A percentile compares a stretch with the other conserved stretches of the same genome.
Evolutionary conservation across 108 stramenopile genomes (phyloP).

Genomic region (Nitzschia putrida): DNA sequence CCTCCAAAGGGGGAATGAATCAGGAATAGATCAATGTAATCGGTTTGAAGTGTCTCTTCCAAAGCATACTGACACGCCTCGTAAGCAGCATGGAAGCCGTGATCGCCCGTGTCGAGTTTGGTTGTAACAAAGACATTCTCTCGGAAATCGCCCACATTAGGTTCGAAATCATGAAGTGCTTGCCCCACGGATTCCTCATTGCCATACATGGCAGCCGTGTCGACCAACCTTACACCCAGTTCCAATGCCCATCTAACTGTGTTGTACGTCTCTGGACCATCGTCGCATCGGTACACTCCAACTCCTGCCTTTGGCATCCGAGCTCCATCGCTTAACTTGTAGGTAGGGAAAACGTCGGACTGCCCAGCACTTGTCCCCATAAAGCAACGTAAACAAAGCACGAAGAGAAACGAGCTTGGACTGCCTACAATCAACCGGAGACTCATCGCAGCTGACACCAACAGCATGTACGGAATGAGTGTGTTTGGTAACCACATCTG

Average conservation of each 20-base stretch:
- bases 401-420: no score
- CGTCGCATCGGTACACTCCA: constrained; percentile 22
- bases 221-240: constrained; percentile 24
- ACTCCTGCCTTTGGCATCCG: constrained; percentile 23
- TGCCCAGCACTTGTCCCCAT: neutral
- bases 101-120: constrained; percentile 30
- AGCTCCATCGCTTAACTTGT: constrained; percentile 7
- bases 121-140: constrained; percentile 28
- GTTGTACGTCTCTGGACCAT: constrained; percentile 11
- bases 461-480: no score
- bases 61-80: constrained; percentile 2
- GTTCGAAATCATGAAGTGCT: constrained; percentile 4
- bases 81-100: constrained; percentile 19
- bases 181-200: constrained; percentile 25
- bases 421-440: no score
- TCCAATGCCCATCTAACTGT: constrained; percentile 8
- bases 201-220: constrained; percentile 34
- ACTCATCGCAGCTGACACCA: no score
- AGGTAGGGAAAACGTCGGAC: neutral
- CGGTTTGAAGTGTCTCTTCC: constrained; percentile 2
- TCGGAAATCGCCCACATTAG: neutral
- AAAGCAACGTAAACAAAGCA: no score
- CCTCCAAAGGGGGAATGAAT: constrained; percentile 36
- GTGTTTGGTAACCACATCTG: no score
- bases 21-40: constrained; percentile 30